phyloP scores from a whole-genome alignment of 1,139 yeast species.

The Zygosaccharomyces sapae region DNA sequence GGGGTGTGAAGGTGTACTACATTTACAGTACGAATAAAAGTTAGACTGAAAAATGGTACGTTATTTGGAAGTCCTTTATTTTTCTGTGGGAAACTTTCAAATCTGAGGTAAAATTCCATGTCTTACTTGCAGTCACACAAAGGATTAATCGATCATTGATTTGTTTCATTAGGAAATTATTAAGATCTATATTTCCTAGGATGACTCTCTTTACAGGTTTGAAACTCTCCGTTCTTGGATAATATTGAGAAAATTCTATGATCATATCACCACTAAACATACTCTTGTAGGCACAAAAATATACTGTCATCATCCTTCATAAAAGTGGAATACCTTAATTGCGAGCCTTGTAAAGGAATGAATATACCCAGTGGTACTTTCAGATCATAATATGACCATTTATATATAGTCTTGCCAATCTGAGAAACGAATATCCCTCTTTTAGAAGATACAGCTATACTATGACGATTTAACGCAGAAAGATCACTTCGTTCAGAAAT shows the following conservation, averaged over 20 bases:
- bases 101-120: conserved; percentile 4
- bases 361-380: not conserved
- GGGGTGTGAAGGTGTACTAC: not conserved
- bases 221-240: not conserved
- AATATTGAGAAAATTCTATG: conserved; percentile 4
- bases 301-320: not conserved
- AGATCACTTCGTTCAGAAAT: not conserved
- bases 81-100: not conserved
- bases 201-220: not conserved
- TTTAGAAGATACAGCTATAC: not conserved
- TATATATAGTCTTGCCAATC: not conserved
- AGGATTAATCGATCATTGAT: conserved; percentile 5
- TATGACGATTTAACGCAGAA: not conserved
- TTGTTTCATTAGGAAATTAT: conserved; percentile 1
- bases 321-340: conserved; percentile 3
- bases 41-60: not conserved
- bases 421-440: not conserved
- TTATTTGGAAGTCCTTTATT: conserved; percentile 2
- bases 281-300: conserved; percentile 7
- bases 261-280: conserved; percentile 6
- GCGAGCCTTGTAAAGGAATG: not conserved
- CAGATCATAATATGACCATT: not conserved
- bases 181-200: not conserved
- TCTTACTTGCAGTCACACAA: conserved; percentile 3
- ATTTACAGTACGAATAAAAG: not conserved